phyloP scores from a whole-genome alignment of 176 grass and related monocot species.

The Phragmites australis region DNA sequence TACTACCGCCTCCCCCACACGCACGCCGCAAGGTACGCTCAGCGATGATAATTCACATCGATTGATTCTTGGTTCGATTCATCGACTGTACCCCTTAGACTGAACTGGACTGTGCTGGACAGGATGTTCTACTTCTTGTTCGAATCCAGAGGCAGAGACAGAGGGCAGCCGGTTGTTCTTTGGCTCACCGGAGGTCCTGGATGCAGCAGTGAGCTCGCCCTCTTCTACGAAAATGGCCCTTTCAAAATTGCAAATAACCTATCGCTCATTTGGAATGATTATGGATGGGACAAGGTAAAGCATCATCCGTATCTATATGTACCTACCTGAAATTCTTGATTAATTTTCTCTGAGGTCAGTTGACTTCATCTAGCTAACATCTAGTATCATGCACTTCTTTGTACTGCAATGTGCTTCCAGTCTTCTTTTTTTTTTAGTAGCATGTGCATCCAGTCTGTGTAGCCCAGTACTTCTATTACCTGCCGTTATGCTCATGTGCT shows the following conservation, averaged over 20 bases:
- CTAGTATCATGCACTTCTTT: background rate
- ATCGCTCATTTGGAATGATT: background rate
- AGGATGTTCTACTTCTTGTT: slow-evolving; percentile 18
- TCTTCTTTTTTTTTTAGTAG: no score
- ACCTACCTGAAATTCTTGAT: no score
- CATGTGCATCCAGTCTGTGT: background rate
- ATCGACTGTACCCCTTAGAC: background rate
- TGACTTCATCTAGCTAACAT: background rate
- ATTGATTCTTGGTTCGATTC: background rate
- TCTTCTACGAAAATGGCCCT: slow-evolving; percentile 14
- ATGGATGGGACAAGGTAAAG: slow-evolving; percentile 9
- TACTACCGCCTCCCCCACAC: slow-evolving; percentile 7
- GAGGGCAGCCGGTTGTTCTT: background rate
- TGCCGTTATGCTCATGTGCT: background rate
- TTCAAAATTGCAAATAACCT: background rate
- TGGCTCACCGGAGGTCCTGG: background rate
- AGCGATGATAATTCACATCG: background rate
- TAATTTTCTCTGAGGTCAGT: background rate
- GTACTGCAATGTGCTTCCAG: background rate
- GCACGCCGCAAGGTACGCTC: background rate
- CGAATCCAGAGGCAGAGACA: background rate
- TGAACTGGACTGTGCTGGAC: no score
- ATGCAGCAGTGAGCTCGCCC: background rate
- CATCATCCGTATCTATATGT: background rate
- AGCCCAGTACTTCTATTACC: background rate